A percentile compares a stretch with the other conserved stretches of the same genome.
Evolutionary conservation across 2,329 filamentous ascomycete species (phyloP).

Genomic region (Xylariaceae sp.): DNA sequence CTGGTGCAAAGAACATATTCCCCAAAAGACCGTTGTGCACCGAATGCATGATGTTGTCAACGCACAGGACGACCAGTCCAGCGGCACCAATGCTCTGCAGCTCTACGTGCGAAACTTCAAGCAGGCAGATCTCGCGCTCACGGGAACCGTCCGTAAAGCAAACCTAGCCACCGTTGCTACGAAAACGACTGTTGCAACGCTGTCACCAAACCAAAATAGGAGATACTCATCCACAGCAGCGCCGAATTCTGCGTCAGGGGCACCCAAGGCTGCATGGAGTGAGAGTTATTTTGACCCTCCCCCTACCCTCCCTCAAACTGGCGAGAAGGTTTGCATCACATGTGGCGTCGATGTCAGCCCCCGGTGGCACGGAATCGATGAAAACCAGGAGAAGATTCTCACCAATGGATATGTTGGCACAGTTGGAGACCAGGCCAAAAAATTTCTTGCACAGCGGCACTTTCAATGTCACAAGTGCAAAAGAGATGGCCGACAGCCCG

Average conservation of each 20-base stretch:
- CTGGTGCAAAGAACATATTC: conserved; percentile 90
- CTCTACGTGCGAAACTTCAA: conserved; percentile 90
- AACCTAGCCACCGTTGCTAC: conserved; percentile 73
- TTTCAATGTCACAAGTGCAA: conserved; percentile 81
- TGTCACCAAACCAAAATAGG: conserved; percentile 52
- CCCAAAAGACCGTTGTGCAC: conserved; percentile 75
- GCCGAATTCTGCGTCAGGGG: conserved; percentile 34
- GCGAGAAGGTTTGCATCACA: conserved; percentile 66
- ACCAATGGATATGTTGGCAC: conserved; percentile 59
- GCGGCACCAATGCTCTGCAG: conserved; percentile 72
- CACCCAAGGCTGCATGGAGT: conserved; percentile 34
- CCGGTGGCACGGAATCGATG: conserved; percentile 71
- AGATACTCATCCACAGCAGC: conserved; percentile 62
- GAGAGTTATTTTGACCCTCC: conserved; percentile 39
- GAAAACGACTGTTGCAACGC: conserved; percentile 56
- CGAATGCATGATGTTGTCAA: conserved; percentile 78
- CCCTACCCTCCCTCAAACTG: conserved; percentile 44
- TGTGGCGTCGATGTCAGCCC: conserved; percentile 75
- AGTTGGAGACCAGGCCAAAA: conserved; percentile 62
- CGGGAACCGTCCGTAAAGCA: conserved; percentile 91
- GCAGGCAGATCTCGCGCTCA: conserved; percentile 88
- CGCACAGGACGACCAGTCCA: conserved; percentile 47
- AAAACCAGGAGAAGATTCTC: conserved; percentile 57
- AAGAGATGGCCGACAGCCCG: conserved; percentile 58
- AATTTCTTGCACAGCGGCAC: conserved; percentile 64